Base-by-base conservation (phyloP, 1,139 yeast genomes). In the Yamadazyma diospyri region DNA sequence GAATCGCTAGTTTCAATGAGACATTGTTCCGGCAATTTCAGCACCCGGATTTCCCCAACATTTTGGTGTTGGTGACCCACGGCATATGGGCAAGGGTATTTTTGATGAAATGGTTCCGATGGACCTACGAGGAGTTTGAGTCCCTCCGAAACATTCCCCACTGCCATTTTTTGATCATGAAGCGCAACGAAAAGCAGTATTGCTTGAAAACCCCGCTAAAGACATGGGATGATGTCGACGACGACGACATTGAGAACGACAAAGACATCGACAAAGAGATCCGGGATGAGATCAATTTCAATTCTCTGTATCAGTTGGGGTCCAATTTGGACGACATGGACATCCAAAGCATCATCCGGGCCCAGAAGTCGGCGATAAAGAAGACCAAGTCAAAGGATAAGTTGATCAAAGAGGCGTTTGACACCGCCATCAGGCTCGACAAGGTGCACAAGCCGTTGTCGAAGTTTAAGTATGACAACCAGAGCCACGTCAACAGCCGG, bases 11-110 rank as follows among this genome's bases (percentile, higher is more conserved):
- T 23, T 88, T 88, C 56, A 87, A 87, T 53, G 96, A 87, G 55
- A 77, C 94, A 1, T 58, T 88, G 28, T 86, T 81, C 54, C 68
- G 97, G 26, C 94, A 84, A 51, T 88, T 88, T 51, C 76, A 75
- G 38, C 65, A 67, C 32, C 80, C 73, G 15, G 66, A 72, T 46
- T 83, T 82, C 55, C 89, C 94, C 8, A 69, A 72, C 32, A 81
- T 87, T 12, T 68, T 87, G 30, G 89, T 88, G 2, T 61, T 88
- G 32, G 96, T 88, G 23, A 82, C 95, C 2, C 97, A 88, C 55
- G 97, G 97, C 6, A 85, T 88, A 13, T 87, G 95, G 94, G 85
- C 94, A 4, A 64, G 97, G 28, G 96, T 87, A 10, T 88, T 88
- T 49, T 57, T 88, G 29, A 87, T 88, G 92, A 84, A 87, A 50